Conservation (phyloP, 805 yeast species). For the Candida bentonensis region DNA sequence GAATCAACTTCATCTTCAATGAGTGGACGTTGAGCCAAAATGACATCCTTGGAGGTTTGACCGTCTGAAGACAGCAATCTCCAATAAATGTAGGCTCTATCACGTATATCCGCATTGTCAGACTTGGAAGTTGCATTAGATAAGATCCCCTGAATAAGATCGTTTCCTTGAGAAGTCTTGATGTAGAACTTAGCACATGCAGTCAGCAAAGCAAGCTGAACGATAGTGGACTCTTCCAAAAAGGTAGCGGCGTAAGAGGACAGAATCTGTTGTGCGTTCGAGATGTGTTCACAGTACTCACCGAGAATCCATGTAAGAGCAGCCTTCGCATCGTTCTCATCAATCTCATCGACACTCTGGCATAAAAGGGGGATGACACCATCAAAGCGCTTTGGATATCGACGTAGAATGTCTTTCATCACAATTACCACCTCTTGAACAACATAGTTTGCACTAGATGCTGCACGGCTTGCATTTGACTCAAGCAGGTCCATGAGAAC, state of each 20-base stretch:
- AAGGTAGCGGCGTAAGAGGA: conserved; percentile 32
- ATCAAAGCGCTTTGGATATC: conserved; percentile 49
- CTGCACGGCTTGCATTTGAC: conserved; percentile 28
- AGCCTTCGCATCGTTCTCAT: conserved; percentile 68
- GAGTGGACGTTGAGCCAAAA: conserved; percentile 52
- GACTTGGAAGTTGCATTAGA: conserved; percentile 61
- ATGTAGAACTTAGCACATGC: conserved; percentile 68
- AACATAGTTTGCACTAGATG: conserved; percentile 46
- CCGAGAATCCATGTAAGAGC: conserved; percentile 81
- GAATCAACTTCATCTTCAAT: conserved; percentile 58
- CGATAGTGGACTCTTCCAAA: conserved; percentile 57
- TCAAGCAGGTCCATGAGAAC: conserved; percentile 51
- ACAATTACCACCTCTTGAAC: conserved; percentile 73
- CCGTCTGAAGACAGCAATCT: conserved; percentile 69
- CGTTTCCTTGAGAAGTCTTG: conserved; percentile 42
- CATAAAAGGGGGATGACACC: conserved; percentile 33
- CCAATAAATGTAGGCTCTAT: conserved; percentile 82
- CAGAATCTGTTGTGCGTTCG: conserved; percentile 26
- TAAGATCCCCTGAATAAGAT: conserved; percentile 66
- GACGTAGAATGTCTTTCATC: conserved; percentile 59
- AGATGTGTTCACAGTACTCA: conserved; percentile 46
- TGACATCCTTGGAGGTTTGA: conserved; percentile 50
- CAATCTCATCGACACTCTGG: conserved; percentile 38
- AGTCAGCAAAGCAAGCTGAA: conserved; percentile 63
- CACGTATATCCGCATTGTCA: conserved; percentile 78